These are phyloP conservation scores for Penicillium sp. DNA, from an alignment of 2,329 filamentous ascomycete species.

Conservation along the genomic window DNA sequence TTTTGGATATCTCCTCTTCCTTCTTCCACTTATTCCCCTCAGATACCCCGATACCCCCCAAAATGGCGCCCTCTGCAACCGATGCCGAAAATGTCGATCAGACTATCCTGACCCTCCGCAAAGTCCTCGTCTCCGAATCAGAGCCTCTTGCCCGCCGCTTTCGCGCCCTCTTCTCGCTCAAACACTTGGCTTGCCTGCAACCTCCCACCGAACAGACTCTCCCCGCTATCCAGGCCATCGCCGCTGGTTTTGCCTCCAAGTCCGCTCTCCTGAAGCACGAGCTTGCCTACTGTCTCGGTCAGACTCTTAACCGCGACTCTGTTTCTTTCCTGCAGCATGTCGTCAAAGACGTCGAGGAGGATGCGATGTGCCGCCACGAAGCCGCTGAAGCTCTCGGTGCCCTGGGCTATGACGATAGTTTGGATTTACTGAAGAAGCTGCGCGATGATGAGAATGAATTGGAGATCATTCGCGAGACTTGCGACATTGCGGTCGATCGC, in stretches of 20 bases:
- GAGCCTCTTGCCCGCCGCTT: constrained; percentile 87
- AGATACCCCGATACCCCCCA: constrained; percentile 5
- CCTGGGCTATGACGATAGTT: constrained; percentile 72
- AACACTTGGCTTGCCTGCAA: constrained; percentile 78
- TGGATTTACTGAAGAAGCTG: constrained; percentile 73
- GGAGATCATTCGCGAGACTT: constrained; percentile 88
- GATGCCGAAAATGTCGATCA: constrained; percentile 33
- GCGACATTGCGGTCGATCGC: constrained; percentile 92
- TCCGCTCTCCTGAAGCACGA: constrained; percentile 96
- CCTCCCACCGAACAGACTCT: constrained; percentile 61
- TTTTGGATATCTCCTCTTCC: not conserved
- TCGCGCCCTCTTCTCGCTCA: constrained; percentile 95
- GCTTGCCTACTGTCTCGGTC: constrained; percentile 93
- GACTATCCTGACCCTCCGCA: constrained; percentile 57
- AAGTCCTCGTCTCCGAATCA: constrained; percentile 77
- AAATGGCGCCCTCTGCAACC: constrained; percentile 40
- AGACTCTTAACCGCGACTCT: constrained; percentile 78
- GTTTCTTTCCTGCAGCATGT: constrained; percentile 74
- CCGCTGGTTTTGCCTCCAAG: constrained; percentile 79
- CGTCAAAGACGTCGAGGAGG: constrained; percentile 77
- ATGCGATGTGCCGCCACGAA: constrained; percentile 95
- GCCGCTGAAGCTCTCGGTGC: constrained; percentile 94
- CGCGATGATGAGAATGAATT: constrained; percentile 77
- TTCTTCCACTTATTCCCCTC: not conserved
- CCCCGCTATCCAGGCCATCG: constrained; percentile 77